Conservation (phyloP, 768 basidiomycete genomes). For the Tylopilus vinaceipallidus region DNA sequence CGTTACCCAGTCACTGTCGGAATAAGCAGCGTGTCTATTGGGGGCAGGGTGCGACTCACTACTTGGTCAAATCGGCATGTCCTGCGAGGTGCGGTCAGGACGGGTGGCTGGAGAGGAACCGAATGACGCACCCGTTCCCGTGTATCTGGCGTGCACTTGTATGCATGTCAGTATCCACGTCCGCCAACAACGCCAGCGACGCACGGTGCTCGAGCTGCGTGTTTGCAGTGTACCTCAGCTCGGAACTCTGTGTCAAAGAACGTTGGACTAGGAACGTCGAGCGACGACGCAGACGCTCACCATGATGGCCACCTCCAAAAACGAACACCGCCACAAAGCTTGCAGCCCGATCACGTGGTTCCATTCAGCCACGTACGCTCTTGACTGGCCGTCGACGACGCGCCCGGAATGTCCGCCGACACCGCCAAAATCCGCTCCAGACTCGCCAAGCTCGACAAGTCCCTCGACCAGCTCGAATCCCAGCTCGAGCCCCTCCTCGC, state of each 20-base stretch:
- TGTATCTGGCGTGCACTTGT: conserved; percentile 91
- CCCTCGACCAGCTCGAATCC: conserved; percentile 69
- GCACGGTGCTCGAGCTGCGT: conserved; percentile 92
- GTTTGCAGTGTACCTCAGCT: conserved; percentile 93
- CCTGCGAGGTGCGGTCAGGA: conserved; percentile 44
- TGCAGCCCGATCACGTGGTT: conserved; percentile 10
- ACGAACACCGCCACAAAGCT: conserved; percentile 10
- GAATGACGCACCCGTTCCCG: conserved; percentile 79
- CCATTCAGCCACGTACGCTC: not conserved
- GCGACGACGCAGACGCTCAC: not conserved
- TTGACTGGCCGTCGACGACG: not conserved
- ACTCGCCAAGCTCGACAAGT: conserved; percentile 49
- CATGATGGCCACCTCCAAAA: conserved; percentile 17
- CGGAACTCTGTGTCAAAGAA: conserved; percentile 61
- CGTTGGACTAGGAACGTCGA: conserved; percentile 1
- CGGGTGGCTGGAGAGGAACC: not conserved
- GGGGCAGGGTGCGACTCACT: conserved; percentile 52
- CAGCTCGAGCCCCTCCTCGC: conserved; percentile 65
- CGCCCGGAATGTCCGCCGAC: conserved; percentile 38
- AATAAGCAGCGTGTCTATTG: conserved; percentile 2
- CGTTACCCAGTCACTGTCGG: conserved; percentile 90
- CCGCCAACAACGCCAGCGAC: conserved; percentile 28
- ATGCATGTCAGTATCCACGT: conserved; percentile 9
- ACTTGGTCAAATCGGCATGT: conserved; percentile 95
- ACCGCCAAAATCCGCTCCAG: conserved; percentile 35